Percentiles rank a stretch among this genome's conserved stretches.
phyloP scores from a whole-genome alignment of 2,329 filamentous ascomycete genomes.

The Davidsoniella australis region DNA sequence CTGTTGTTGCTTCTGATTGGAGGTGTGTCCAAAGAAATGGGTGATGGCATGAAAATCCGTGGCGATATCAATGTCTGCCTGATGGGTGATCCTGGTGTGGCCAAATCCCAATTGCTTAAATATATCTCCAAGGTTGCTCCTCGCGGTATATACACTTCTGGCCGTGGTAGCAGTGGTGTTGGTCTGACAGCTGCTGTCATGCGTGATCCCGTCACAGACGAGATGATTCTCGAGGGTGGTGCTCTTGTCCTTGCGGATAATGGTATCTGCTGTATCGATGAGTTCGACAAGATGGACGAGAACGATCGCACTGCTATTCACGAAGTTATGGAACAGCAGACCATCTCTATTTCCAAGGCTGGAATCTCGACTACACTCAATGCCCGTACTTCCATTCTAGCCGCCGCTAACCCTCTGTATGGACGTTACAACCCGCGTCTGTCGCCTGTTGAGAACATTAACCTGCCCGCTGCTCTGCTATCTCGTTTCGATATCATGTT shows the following conservation, averaged over 20 bases:
- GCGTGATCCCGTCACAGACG: slow-evolving; percentile 68
- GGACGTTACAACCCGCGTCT: slow-evolving; percentile 96
- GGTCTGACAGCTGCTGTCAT: slow-evolving; percentile 71
- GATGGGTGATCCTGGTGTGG: slow-evolving; percentile 99
- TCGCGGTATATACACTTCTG: slow-evolving; percentile 71
- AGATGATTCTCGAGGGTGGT: slow-evolving; percentile 70
- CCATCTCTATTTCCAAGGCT: slow-evolving; percentile 67
- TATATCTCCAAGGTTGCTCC: slow-evolving; percentile 98
- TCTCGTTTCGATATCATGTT: slow-evolving; percentile 97
- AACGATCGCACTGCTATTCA: slow-evolving; percentile 68
- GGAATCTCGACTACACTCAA: slow-evolving; percentile 67
- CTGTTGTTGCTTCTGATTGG: slow-evolving; percentile 89
- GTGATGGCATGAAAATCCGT: slow-evolving; percentile 96
- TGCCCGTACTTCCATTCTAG: slow-evolving; percentile 85
- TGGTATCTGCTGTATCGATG: slow-evolving; percentile 72
- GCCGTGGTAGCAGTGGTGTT: slow-evolving; percentile 64
- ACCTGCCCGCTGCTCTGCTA: slow-evolving; percentile 87
- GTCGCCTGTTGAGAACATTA: slow-evolving; percentile 97
- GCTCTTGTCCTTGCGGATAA: slow-evolving; percentile 68
- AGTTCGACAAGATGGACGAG: slow-evolving; percentile 84
- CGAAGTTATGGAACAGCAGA: slow-evolving; percentile 81
- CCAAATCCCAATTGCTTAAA: slow-evolving; percentile 94
- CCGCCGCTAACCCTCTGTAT: slow-evolving; percentile 91
- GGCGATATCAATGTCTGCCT: slow-evolving; percentile 97
- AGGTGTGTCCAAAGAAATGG: slow-evolving; percentile 90